Evolutionary conservation across 331 rosid genomes (phyloP), one percentile per base, ranked within the genome.

Genomic region (Quercus phellos): DNA sequence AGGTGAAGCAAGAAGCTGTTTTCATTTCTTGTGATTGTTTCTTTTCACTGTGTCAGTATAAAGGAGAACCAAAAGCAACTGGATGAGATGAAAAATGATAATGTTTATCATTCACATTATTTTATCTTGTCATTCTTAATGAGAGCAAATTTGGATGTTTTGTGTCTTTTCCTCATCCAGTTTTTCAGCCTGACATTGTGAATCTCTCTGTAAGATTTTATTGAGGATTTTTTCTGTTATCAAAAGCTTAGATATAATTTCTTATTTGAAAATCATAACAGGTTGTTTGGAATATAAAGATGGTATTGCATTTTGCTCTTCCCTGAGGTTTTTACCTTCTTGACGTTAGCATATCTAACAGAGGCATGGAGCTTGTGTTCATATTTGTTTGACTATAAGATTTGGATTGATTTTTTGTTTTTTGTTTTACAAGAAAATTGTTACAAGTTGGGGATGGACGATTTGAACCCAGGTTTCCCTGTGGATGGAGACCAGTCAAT

Each of bases 361-460:
- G 75, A 74, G 67, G 72, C 61, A 26, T 38, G 35, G 22, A 16
- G 53, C 64, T 64, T 27, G 35, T 29, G 77, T 34, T 24, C 55
- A 54, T 35, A 13, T 27, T 73, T 67, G 75, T 56, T 72, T 50
- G 61, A 19, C 70, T 73, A 55, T 42, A n/a, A 43, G 67, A 60
- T 84, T 73, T 77, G 60, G 42, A 27, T 46, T 35, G 11, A 38
- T 38, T 38, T 38, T 35, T 35, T 35, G 7, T 1, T 6, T 35
- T 6, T 34, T 5, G 1, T 38, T 8, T 38, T 2, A 38, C 12
- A 38, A 38, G 3, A 38, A 8, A 38, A 38, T 38, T 38, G 46
- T 38, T 38, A 38, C 11, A 38, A 38, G 46, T 2, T 38, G 46
- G 46, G 46, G 12, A 38, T 38, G 12, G 46, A 8, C 3, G 46